These are phyloP conservation scores for Aureobasidium sp. DNA, from an alignment of 2,329 filamentous ascomycete species.

Conservation along the genomic window DNA sequence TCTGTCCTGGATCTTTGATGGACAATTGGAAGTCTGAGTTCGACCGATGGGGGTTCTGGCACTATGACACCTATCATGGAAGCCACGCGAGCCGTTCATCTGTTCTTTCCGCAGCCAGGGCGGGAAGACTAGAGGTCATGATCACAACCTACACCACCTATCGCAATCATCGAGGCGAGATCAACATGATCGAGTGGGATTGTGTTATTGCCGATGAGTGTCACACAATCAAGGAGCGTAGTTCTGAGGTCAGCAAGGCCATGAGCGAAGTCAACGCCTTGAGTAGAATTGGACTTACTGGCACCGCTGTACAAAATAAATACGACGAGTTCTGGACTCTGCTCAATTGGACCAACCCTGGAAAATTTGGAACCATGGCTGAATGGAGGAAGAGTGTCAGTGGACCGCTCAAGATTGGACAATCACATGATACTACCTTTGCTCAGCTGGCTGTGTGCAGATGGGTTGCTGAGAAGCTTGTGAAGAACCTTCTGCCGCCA, in stretches of 20 bases:
- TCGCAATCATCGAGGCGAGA: conserved; percentile 61
- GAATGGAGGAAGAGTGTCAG: conserved; percentile 77
- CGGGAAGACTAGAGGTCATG: conserved; percentile 78
- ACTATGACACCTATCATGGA: conserved; percentile 76
- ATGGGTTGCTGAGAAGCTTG: conserved; percentile 74
- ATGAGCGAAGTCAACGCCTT: conserved; percentile 89
- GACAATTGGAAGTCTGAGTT: conserved; percentile 88
- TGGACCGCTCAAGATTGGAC: conserved; percentile 74
- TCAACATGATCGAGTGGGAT: conserved; percentile 90
- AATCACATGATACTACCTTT: conserved; percentile 84
- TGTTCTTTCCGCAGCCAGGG: conserved; percentile 51
- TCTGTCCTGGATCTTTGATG: conserved; percentile 84
- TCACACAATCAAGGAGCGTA: conserved; percentile 75
- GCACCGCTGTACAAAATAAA: conserved; percentile 94
- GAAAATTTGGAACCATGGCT: conserved; percentile 56
- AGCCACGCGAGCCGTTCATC: conserved; percentile 51
- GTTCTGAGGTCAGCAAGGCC: conserved; percentile 69
- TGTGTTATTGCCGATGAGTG: conserved; percentile 92
- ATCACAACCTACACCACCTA: conserved; percentile 94
- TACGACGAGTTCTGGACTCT: conserved; percentile 97
- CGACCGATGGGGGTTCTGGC: conserved; percentile 92
- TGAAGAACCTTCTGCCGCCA: conserved; percentile 76
- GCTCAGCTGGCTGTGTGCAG: conserved; percentile 75
- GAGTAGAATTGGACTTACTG: conserved; percentile 86
- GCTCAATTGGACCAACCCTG: conserved; percentile 93